These are phyloP conservation scores for Cryptosporidium bovis DNA, from an alignment of 169 alveolate species.

Conservation along the genomic window DNA sequence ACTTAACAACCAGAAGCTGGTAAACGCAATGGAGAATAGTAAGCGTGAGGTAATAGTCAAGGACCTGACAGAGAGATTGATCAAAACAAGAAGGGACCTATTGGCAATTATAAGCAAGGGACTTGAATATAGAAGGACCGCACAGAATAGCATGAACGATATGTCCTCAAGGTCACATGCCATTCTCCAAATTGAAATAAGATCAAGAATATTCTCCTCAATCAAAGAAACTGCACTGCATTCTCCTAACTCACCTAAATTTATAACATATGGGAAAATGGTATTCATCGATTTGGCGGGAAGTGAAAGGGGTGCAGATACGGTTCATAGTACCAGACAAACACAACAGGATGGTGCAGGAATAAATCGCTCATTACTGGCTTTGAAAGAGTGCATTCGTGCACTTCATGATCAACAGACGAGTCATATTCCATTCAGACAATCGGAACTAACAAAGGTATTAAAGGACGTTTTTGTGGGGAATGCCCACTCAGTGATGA, in stretches of 20 bases:
- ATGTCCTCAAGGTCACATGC: conserved; percentile 99
- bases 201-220: conserved; percentile 51
- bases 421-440: conserved; percentile 98
- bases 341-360: conserved; percentile 98
- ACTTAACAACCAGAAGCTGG: conserved; percentile 91
- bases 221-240: conserved; percentile 37
- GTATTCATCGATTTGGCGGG: conserved; percentile 99
- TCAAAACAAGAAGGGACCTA: conserved; percentile 89
- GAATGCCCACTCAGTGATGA: conserved; percentile 97
- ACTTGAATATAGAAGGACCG: conserved; percentile 91
- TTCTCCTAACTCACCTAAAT: conserved; percentile 56
- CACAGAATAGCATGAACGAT: conserved; percentile 96
- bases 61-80: conserved; percentile 90
- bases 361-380: conserved; percentile 97
- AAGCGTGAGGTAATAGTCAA: conserved; percentile 94
- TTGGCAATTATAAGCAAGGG: conserved; percentile 90
- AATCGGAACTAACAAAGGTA: conserved; percentile 94
- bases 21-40: conserved; percentile 89
- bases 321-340: conserved; percentile 93
- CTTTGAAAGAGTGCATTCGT: conserved; percentile 98
- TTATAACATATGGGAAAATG: conserved; percentile 87
- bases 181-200: conserved; percentile 89
- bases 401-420: conserved; percentile 97
- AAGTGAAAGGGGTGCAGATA: conserved; percentile 99
- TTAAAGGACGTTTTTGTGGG: conserved; percentile 96